These are phyloP conservation scores for Schizophyllum commune DNA, from an alignment of 1,284 basidiomycete genomes.

Conservation along the genomic window DNA sequence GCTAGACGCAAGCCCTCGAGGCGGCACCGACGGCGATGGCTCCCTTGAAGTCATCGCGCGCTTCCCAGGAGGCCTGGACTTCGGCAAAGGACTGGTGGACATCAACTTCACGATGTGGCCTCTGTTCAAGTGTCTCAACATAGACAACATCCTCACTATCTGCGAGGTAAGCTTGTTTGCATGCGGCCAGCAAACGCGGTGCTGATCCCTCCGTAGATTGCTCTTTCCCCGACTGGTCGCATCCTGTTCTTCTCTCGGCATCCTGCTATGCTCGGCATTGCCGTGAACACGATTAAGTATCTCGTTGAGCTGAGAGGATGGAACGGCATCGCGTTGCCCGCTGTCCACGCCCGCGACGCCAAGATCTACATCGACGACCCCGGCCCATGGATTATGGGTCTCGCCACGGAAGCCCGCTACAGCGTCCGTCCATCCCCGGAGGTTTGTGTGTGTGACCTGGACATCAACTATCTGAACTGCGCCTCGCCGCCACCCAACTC, in stretches of 20 bases:
- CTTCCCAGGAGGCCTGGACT: slow-evolving; percentile 80
- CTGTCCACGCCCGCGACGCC: slow-evolving; percentile 85
- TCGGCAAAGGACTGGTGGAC: slow-evolving; percentile 75
- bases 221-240: slow-evolving; percentile 87
- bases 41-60: slow-evolving; percentile 78
- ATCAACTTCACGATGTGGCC: slow-evolving; percentile 97
- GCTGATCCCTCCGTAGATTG: slow-evolving; percentile 47
- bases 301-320: slow-evolving; percentile 91
- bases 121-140: slow-evolving; percentile 87
- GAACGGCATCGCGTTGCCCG: slow-evolving; percentile 81
- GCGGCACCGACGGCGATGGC: slow-evolving; percentile 43
- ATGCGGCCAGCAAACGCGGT: not conserved
- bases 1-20: slow-evolving; percentile 64
- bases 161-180: slow-evolving; percentile 60
- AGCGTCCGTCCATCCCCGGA: slow-evolving; percentile 69
- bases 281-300: slow-evolving; percentile 86
- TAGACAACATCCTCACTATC: slow-evolving; percentile 90
- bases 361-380: slow-evolving; percentile 86
- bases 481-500: slow-evolving; percentile 70
- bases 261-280: slow-evolving; percentile 86
- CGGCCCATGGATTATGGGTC: slow-evolving; percentile 89
- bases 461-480: slow-evolving; percentile 86
- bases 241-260: slow-evolving; percentile 88
- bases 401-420: slow-evolving; percentile 82
- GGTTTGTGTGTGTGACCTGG: slow-evolving; percentile 90